phyloP scores from a whole-genome alignment of 257 asterid genomes.

The Gardenia jasminoides region DNA sequence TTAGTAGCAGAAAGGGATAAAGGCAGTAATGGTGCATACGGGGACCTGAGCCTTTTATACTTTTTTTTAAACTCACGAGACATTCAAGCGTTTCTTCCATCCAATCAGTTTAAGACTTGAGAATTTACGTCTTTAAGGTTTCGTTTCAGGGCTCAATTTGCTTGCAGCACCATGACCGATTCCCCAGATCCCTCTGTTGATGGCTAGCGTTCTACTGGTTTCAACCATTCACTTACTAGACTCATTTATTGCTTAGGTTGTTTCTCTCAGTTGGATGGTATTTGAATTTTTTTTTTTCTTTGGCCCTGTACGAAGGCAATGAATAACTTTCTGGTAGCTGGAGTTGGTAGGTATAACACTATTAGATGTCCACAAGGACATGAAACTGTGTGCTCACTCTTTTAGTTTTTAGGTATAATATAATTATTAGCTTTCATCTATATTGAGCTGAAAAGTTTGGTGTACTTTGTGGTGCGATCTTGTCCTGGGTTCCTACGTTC shows the following conservation, averaged over 20 bases:
- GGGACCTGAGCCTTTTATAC: neutral
- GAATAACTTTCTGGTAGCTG: neutral
- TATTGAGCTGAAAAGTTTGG: neutral
- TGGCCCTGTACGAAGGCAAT: neutral
- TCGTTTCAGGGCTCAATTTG: neutral
- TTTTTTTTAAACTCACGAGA: neutral
- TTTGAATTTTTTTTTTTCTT: neutral
- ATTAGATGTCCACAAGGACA: neutral
- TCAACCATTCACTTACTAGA: neutral
- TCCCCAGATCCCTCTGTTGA: neutral
- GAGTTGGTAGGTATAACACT: neutral
- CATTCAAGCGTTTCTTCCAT: neutral
- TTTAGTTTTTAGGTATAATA: neutral
- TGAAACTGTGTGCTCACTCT: neutral
- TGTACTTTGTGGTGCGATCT: no score
- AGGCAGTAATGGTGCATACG: neutral
- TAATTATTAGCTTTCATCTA: neutral
- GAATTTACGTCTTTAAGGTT: neutral
- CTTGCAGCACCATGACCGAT: neutral
- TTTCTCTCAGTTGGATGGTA: no score
- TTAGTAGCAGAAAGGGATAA: neutral
- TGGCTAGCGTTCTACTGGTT: neutral
- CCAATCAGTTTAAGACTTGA: neutral
- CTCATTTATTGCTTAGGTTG: no score
- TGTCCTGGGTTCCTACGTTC: no score